Base-by-base conservation (phyloP, 176 grass and related monocot genomes). In the Aegilops bicornis region DNA sequence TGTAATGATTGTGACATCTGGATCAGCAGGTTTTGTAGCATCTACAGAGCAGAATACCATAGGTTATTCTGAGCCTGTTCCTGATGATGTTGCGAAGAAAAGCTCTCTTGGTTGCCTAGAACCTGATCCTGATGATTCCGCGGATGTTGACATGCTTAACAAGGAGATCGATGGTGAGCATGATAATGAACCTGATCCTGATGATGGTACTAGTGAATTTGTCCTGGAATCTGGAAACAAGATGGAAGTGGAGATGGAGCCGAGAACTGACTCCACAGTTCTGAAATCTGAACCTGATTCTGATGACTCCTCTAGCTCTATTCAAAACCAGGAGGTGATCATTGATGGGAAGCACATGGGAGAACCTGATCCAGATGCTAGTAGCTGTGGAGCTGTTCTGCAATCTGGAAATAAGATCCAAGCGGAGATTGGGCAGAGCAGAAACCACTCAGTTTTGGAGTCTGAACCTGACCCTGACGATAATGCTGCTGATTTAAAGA, bases 391-490 rank as follows among this genome's bases (percentile, higher is more conserved):
- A 36, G 69, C 40, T 78, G 56, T 42, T 79, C 20, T 56, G 23
- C 35, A 84, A 77, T 67, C 71, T 72, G 80, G 47, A 32, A 74
- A 75, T 73, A 65, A 60, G 69, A 84, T 90, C 42, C 52, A 86
- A 80, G 47, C 36, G 19, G 79, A 75, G 50, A 79, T 35, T 17
- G 54, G 72, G 15, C 77, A 58, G 52, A 65, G 64, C 2, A 65
- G 64, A 50, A 77, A 32, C 69, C 24, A 73, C 11, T 5, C 69
- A 62, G 8, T 80, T 61, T 37, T 37, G 8, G 84, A 76, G 10
- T 61, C 40, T 23, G 92, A 92, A 77, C 88, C 86, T 86, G 89
- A 95, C 62, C 87, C 84, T 72, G 87, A 89, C 63, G 82, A 88
- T 24, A 20, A 25, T 77, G 47, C 77, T 74, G 77, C 68, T 88